A percentile compares a stretch with the other conserved stretches of the same genome.
Conservation (phyloP, 768 basidiomycete species). For the Xerocomus potaroensis region DNA sequence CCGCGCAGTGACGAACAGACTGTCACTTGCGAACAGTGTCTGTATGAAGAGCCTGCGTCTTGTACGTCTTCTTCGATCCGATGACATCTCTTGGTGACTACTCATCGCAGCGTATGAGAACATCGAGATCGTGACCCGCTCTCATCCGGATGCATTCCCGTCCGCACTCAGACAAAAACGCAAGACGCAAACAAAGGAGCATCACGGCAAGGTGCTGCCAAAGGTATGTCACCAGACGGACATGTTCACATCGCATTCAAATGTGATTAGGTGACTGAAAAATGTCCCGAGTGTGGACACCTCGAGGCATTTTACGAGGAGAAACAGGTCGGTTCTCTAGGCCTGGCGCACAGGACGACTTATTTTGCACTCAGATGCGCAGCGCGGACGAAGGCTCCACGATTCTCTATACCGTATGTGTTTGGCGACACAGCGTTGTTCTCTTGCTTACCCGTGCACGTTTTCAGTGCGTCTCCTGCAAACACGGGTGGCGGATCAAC, state of each 20-base stretch:
- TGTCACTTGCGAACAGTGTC: constrained; percentile 89
- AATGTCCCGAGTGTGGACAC: constrained; percentile 85
- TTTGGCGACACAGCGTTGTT: not conserved
- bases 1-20: constrained; percentile 69
- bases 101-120: constrained; percentile 77
- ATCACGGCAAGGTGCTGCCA: constrained; percentile 64
- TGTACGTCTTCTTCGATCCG: constrained; percentile 51
- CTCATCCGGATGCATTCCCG: constrained; percentile 93
- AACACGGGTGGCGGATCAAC: constrained; percentile 79
- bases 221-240: constrained; percentile 42
- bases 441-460: constrained; percentile 5
- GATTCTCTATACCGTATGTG: constrained; percentile 85
- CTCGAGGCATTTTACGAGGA: constrained; percentile 85
- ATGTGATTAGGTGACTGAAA: constrained; percentile 68
- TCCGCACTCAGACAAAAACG: constrained; percentile 81
- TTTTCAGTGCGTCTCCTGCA: constrained; percentile 66
- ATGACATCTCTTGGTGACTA: not conserved
- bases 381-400: constrained; percentile 95
- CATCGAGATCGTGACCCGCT: constrained; percentile 82
- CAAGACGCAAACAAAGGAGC: constrained; percentile 82
- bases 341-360: not conserved
- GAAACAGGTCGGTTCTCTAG: constrained; percentile 57
- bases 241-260: not conserved
- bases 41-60: constrained; percentile 77
- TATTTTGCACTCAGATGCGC: constrained; percentile 49